phyloP scores from a whole-genome alignment of 441 rosid species.

The Pelargonium fulgidum region DNA sequence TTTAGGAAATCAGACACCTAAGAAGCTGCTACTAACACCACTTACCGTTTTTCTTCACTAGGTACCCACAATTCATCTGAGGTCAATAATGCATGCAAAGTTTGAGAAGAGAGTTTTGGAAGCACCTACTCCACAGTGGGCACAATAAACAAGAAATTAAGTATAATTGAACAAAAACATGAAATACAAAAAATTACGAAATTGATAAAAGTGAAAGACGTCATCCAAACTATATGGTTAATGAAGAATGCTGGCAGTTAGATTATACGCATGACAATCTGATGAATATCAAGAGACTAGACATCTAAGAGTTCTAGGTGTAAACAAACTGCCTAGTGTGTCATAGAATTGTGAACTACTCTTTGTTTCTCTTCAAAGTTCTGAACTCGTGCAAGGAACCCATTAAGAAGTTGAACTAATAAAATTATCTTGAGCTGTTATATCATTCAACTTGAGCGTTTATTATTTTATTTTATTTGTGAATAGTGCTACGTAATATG shows the following conservation, averaged over 20 bases:
- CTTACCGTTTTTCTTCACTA: slow-evolving; percentile 88
- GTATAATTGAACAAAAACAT: slow-evolving; percentile 13
- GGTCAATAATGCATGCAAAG: slow-evolving; percentile 80
- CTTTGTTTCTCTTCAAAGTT: slow-evolving; percentile 1
- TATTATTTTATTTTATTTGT: too few relatives aligned
- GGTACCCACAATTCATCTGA: slow-evolving; percentile 91
- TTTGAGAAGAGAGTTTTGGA: slow-evolving; percentile 84
- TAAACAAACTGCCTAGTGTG: neutral
- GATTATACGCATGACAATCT: neutral
- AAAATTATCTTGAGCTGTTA: neutral
- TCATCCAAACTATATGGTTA: neutral
- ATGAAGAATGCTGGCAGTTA: neutral
- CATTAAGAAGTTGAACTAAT: neutral
- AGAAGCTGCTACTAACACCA: slow-evolving; percentile 18
- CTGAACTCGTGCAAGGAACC: neutral
- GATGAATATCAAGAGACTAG: neutral
- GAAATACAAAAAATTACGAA: slow-evolving; percentile 8
- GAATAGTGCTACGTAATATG: neutral
- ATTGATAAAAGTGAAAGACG: slow-evolving; percentile 1
- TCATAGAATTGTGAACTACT: neutral
- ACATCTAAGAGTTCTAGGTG: neutral
- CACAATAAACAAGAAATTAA: slow-evolving; percentile 18
- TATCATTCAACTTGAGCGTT: neutral
- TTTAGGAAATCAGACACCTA: slow-evolving; percentile 18
- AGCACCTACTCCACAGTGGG: slow-evolving; percentile 54